Evolutionary conservation across 2,329 filamentous ascomycete species (phyloP).

Genomic region (Scleromitrula shiraiana): DNA sequence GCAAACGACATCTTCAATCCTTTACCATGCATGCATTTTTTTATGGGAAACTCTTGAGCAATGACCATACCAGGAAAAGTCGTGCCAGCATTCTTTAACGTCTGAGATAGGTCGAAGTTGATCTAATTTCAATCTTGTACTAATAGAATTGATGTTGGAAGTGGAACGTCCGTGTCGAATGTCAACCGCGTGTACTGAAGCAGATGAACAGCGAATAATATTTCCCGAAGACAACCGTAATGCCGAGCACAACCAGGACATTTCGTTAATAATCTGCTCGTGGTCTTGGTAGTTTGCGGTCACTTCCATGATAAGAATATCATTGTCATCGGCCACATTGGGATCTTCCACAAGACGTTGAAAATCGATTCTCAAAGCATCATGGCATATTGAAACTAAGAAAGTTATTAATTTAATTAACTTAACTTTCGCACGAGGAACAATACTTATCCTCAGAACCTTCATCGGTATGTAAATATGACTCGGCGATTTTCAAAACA

Average conservation of each 20-base stretch:
- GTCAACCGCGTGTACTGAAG: too few relatives aligned
- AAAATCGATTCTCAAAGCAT: too few relatives aligned
- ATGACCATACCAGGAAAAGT: constrained; percentile 1
- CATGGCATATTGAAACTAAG: too few relatives aligned
- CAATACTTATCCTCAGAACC: neutral
- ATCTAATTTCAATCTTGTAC: too few relatives aligned
- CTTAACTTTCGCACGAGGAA: neutral
- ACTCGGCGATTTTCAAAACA: neutral
- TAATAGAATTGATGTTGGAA: too few relatives aligned
- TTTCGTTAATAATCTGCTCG: neutral
- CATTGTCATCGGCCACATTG: too few relatives aligned
- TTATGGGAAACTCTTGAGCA: constrained; percentile 2
- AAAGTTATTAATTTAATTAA: too few relatives aligned
- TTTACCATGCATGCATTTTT: neutral
- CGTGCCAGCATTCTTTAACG: constrained; percentile 3
- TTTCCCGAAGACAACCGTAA: neutral
- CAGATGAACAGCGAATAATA: neutral
- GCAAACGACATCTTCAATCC: constrained; percentile 12
- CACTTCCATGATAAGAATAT: neutral
- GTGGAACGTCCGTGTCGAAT: too few relatives aligned
- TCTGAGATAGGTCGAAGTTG: neutral
- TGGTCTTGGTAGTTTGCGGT: neutral
- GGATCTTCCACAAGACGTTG: too few relatives aligned
- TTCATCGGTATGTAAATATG: neutral
- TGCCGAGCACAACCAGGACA: neutral